Conservation (phyloP, 148 eudicot species). For the Heliosperma pusillum region DNA sequence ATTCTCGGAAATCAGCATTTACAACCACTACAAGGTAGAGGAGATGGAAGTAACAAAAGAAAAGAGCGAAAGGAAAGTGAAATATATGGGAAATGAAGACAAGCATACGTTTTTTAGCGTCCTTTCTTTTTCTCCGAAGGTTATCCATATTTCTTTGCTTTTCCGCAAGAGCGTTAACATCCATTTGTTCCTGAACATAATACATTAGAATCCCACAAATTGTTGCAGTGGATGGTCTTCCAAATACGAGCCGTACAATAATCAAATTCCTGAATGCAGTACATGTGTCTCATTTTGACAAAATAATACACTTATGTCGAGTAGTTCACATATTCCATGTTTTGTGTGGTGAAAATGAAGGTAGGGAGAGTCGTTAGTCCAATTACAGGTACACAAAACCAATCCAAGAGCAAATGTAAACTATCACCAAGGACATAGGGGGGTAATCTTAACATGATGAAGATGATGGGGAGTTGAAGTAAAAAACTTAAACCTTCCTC, state of each 20-base stretch:
- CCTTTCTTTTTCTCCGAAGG: constrained; percentile 69
- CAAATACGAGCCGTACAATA: background rate
- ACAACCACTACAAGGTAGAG: background rate
- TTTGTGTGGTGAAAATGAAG: too few relatives aligned
- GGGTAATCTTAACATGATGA: too few relatives aligned
- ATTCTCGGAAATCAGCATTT: background rate
- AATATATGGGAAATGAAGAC: background rate
- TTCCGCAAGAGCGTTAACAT: constrained; percentile 59
- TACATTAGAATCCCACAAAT: background rate
- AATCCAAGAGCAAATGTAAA: too few relatives aligned
- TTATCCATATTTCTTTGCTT: constrained; percentile 53
- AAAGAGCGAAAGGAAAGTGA: background rate
- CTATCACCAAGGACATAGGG: too few relatives aligned
- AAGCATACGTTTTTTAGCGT: constrained; percentile 66
- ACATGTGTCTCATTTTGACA: too few relatives aligned
- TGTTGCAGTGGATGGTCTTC: background rate
- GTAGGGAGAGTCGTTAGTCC: too few relatives aligned
- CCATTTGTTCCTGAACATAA: constrained; percentile 41
- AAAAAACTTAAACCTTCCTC: too few relatives aligned
- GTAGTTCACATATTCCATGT: too few relatives aligned
- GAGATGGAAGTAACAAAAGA: background rate
- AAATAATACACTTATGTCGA: too few relatives aligned
- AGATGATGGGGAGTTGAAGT: too few relatives aligned
- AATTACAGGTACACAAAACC: too few relatives aligned
- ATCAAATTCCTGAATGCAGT: too few relatives aligned